Evolutionary conservation across 2,329 filamentous ascomycete species (phyloP), one percentile per base, ranked within the genome.

Genomic region (Fusarium sp.): DNA sequence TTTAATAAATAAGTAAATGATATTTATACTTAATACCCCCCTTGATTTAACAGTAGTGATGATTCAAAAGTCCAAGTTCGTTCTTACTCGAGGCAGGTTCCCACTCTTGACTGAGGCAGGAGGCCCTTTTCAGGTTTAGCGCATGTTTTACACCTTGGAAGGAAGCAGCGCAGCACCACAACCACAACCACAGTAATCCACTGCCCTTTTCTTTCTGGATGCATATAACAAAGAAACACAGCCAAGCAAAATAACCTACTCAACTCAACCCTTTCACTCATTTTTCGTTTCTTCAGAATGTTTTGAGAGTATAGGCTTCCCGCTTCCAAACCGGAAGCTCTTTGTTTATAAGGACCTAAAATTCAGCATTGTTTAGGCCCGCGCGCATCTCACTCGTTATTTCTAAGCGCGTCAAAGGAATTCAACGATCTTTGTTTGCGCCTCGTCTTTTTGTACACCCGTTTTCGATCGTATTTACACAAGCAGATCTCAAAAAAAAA

Each of bases 161-260:
- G 17, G 6, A 4, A 54, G 17, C 14, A 44, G 41, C n/a, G 19
- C 39, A 45, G 19, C 19, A 37, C 43, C 35, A 50, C 35, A 33
- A 27, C 27, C 27, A 30, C 27, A 30, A 30, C 27, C 27, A 35
- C 13, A 53, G 27, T 27, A 19, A 11, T 32, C 15, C n/a, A 9
- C n/a, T 22, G 20, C 35, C 17, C 10, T n/a, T 23, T 6, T 20
- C 50, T 45, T 33, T 33, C 33, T 39, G 4, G 11, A 10, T 11
- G 10, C 27, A 27, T 27, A 54, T 32, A 51, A 59, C 56, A 62
- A 66, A 58, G 49, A 55, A 53, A 40, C 52, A 19, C 39, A 33
- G 45, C 17, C 35, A 20, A 27, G 22, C 25, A 7, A 57, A 50
- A 32, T 32, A 37, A 20, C n/a, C 15, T 13, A 15, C 22, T 22